phyloP scores from a whole-genome alignment of 148 eudicot genomes.

The Pharnaceum exiguum region DNA sequence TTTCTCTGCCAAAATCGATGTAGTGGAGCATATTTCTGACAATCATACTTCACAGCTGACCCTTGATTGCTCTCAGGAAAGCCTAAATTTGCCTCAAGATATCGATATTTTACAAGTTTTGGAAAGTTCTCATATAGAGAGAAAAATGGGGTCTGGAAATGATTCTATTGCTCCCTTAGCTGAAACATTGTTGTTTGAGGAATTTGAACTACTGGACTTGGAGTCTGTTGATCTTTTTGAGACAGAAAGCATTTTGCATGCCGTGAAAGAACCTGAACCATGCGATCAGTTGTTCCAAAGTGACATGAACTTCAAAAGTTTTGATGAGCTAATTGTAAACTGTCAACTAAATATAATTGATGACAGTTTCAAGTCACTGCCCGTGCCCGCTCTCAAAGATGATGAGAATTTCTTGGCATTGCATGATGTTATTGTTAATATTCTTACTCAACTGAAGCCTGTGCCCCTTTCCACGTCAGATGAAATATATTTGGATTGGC shows the following conservation, averaged over 20 bases:
- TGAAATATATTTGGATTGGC: slow-evolving; percentile 92
- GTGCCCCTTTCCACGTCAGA: slow-evolving; percentile 59
- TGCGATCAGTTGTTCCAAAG: slow-evolving; percentile 38
- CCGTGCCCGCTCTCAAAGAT: slow-evolving; percentile 58
- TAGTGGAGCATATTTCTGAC: slow-evolving; percentile 39
- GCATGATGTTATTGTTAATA: slow-evolving; percentile 26
- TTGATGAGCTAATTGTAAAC: slow-evolving; percentile 56
- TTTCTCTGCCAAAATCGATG: slow-evolving; percentile 40
- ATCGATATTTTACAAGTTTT: slow-evolving; percentile 33
- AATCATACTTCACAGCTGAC: slow-evolving; percentile 25
- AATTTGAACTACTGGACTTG: slow-evolving; percentile 43
- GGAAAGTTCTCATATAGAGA: slow-evolving; percentile 36
- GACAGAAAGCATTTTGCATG: slow-evolving; percentile 23
- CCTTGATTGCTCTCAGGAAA: slow-evolving; percentile 21
- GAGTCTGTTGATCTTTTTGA: slow-evolving; percentile 34
- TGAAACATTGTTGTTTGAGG: slow-evolving; percentile 46
- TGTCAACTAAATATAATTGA: slow-evolving; percentile 64
- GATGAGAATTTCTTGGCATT: slow-evolving; percentile 38
- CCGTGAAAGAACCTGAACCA: slow-evolving; percentile 29
- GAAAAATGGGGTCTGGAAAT: slow-evolving; percentile 20
- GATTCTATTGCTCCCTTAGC: slow-evolving; percentile 5
- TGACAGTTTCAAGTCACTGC: slow-evolving; percentile 69
- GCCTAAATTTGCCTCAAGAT: slow-evolving; percentile 32
- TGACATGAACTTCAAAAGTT: slow-evolving; percentile 38
- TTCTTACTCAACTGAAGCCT: slow-evolving; percentile 43